Conservation (phyloP, 805 yeast species). For the Monosporozyma yasuniensis region DNA sequence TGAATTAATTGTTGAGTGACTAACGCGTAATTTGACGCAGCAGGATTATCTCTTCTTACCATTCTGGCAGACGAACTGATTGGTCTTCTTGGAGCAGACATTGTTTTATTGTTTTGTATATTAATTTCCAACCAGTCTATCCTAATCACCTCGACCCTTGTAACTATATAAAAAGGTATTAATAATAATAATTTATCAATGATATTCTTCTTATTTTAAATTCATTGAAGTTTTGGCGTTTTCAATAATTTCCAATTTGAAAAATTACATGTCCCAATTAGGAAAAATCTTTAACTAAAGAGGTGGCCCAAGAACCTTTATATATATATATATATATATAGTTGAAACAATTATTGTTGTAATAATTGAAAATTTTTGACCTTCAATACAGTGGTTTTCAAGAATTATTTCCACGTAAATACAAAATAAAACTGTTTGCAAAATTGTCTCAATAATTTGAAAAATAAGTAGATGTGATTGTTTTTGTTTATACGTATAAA, state of each 20-base stretch:
- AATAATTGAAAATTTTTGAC: no score
- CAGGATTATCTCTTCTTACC: constrained; percentile 37
- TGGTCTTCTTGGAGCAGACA: not conserved
- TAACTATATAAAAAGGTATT: no score
- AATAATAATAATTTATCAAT: not conserved
- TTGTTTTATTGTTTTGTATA: not conserved
- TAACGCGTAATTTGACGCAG: constrained; percentile 19
- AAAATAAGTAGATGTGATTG: no score
- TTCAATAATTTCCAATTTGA: not conserved
- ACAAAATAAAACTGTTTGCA: no score
- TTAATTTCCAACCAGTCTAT: not conserved
- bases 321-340: no score
- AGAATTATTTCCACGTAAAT: no score
- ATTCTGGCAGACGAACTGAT: constrained; percentile 40
- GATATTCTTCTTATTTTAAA: not conserved
- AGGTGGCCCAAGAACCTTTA: no score
- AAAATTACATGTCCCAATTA: not conserved
- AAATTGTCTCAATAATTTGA: no score
- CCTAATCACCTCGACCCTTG: no score
- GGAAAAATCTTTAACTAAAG: not conserved
- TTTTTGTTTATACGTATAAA: no score
- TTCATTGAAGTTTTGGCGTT: not conserved
- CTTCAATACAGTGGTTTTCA: no score
- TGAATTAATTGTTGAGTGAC: constrained; percentile 38
- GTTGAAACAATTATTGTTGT: no score